Percentiles rank a stretch among this genome's conserved stretches.
These are phyloP conservation scores for Acacia crassicarpa DNA, from an alignment of 306 rosid species.

Conservation along the genomic window DNA sequence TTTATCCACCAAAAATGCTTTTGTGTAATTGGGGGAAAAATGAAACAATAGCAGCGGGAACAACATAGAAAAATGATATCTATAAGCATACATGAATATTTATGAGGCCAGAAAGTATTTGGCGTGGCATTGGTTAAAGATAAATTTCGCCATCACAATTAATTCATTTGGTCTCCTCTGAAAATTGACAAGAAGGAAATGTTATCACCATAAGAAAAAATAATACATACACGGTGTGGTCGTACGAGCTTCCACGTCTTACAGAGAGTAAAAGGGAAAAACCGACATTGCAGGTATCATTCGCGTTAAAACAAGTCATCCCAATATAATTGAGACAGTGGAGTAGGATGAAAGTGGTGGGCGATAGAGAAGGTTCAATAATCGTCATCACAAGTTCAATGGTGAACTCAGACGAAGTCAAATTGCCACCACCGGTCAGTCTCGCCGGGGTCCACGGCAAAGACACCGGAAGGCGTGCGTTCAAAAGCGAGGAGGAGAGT, in stretches of 20 bases:
- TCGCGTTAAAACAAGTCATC: background rate
- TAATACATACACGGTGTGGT: constrained; percentile 18
- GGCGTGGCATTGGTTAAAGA: constrained; percentile 39
- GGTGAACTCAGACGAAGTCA: background rate
- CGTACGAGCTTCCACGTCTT: constrained; percentile 36
- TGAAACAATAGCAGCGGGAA: background rate
- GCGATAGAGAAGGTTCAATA: background rate
- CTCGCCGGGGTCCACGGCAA: background rate
- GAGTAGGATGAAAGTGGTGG: background rate
- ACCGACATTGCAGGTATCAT: background rate
- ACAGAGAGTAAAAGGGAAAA: background rate
- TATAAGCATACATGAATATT: background rate
- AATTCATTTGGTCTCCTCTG: constrained; percentile 32
- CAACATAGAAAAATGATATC: background rate
- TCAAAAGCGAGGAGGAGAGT: background rate
- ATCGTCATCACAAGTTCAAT: background rate
- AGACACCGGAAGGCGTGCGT: background rate
- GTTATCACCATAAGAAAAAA: background rate
- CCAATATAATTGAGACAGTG: background rate
- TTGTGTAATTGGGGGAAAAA: background rate
- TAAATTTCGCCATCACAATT: constrained; percentile 38
- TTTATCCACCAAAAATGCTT: constrained; percentile 3
- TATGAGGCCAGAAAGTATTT: constrained; percentile 42
- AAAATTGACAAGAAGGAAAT: constrained; percentile 35
- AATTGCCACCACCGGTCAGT: background rate